Evolutionary conservation across 148 eudicot species (phyloP), one percentile per base, ranked within the genome.

Genomic region (Rhododendron ferrugineum): DNA sequence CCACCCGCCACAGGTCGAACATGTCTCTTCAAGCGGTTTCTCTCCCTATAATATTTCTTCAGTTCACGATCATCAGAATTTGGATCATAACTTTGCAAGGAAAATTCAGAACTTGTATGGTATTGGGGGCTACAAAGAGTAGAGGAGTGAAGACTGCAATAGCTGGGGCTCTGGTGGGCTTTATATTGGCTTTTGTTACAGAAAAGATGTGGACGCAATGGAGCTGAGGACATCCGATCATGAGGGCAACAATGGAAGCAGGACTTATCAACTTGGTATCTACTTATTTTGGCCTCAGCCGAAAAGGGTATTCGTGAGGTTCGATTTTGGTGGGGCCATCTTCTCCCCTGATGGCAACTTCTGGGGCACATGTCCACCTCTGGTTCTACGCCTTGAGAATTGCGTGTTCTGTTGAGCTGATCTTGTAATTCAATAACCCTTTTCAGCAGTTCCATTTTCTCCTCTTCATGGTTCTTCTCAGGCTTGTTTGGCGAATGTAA

Each of bases 1-100:
- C 94, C 98, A 54, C 96, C 95, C 70, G 91, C 90, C 49, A 92
- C 73, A 0, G 97, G 97, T 50, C 91, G 86, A 70, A 93, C 83
- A 46, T 91, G 89, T 84, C 89, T 87, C 88, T 87, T 95, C 40
- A 87, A 79, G 62, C 90, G 85, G 34, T 85, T 74, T 79, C 93
- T 92, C 90, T 90, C 96, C 87, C 88, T 90, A 75, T 86, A 36
- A 82, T 82, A 58, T 70, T 87, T 90, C 82, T 62, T 60, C 86
- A 86, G 84, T 78, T 87, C 80, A 76, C 86, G 91, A 84, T 91
- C 88, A 70, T 89, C 91, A 56, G 89, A 84, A 56, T 80, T 47
- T n/a, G 86, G 32, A 76, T 90, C 94, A 60, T 56, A 79, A 78
- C 75, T 89, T 90, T 86, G 87, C 26, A 79, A 60, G 52, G 90